Evolutionary conservation across 495 filamentous ascomycete genomes (phyloP).

Genomic region (Penicillium mononematosum): DNA sequence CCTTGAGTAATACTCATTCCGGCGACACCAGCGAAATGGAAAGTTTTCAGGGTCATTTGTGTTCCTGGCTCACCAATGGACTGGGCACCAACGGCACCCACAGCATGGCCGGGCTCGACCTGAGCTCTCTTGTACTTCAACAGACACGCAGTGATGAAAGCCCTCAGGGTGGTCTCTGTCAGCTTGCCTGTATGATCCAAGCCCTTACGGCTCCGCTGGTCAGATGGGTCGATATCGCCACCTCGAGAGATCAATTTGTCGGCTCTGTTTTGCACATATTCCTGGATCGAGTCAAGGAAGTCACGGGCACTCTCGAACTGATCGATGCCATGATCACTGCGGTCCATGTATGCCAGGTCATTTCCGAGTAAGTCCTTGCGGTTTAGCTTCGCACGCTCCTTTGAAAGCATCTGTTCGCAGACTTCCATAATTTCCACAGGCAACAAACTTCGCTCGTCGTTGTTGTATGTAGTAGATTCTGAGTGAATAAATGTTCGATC

Average conservation of each 20-base stretch:
- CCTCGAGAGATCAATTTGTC: conserved; percentile 47
- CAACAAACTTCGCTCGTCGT: conserved; percentile 65
- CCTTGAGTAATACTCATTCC: conserved; percentile 98
- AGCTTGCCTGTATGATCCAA: conserved; percentile 78
- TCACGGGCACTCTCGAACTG: conserved; percentile 80
- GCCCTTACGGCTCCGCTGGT: conserved; percentile 39
- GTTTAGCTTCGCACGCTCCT: conserved; percentile 61
- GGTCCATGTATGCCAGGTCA: conserved; percentile 61
- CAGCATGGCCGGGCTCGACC: conserved; percentile 91
- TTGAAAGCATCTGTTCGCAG: conserved; percentile 61
- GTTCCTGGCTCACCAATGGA: conserved; percentile 98
- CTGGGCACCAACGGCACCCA: conserved; percentile 96
- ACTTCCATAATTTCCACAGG: conserved; percentile 70
- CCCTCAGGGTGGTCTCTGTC: conserved; percentile 64
- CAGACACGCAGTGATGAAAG: conserved; percentile 80
- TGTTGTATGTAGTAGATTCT: conserved; percentile 72
- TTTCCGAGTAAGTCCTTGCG: conserved; percentile 55
- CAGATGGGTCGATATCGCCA: conserved; percentile 40
- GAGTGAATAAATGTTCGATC: conserved; percentile 88
- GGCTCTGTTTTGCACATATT: conserved; percentile 62
- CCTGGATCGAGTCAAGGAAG: conserved; percentile 74
- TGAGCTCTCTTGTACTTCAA: conserved; percentile 85
- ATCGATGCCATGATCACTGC: conserved; percentile 67
- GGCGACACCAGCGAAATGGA: conserved; percentile 99
- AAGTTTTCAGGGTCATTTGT: conserved; percentile 99